Evolutionary conservation across 2,329 filamentous ascomycete genomes (phyloP).

Genomic region (Immersiporthe knoxdaviesiana): DNA sequence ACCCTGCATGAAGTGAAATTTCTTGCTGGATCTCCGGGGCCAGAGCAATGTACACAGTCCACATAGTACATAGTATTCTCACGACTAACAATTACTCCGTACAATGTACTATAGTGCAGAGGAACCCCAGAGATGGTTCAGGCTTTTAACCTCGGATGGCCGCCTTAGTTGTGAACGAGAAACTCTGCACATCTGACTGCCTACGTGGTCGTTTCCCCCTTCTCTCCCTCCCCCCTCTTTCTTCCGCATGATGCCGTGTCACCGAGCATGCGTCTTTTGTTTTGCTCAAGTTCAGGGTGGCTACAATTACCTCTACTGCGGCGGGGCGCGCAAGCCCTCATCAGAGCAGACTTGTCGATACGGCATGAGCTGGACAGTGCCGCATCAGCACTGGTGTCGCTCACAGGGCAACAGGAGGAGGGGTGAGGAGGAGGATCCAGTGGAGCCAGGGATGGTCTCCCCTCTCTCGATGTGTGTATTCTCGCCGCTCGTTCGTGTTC

Average conservation of each 20-base stretch:
- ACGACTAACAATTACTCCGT: too few relatives aligned
- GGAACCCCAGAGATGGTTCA: too few relatives aligned
- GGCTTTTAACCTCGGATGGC: not conserved
- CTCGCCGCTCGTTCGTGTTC: not conserved
- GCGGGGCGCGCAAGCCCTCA: not conserved
- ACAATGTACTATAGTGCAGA: too few relatives aligned
- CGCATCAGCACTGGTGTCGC: conserved; percentile 4
- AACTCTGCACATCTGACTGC: not conserved
- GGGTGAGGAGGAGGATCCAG: not conserved
- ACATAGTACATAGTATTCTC: not conserved
- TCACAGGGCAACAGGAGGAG: not conserved
- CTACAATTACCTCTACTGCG: not conserved
- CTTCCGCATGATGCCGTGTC: not conserved
- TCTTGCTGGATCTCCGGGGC: not conserved
- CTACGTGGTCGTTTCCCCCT: not conserved
- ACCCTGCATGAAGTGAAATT: not conserved
- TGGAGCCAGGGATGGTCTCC: not conserved
- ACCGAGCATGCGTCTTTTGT: not conserved
- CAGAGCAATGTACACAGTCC: not conserved
- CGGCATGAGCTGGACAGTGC: not conserved
- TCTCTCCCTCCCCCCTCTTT: too few relatives aligned
- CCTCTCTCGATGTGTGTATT: not conserved
- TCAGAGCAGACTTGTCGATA: not conserved
- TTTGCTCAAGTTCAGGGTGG: not conserved
- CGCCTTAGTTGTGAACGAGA: not conserved